Evolutionary conservation across 805 yeast genomes (phyloP).

Genomic region (Schizosaccharomyces octosporus): DNA sequence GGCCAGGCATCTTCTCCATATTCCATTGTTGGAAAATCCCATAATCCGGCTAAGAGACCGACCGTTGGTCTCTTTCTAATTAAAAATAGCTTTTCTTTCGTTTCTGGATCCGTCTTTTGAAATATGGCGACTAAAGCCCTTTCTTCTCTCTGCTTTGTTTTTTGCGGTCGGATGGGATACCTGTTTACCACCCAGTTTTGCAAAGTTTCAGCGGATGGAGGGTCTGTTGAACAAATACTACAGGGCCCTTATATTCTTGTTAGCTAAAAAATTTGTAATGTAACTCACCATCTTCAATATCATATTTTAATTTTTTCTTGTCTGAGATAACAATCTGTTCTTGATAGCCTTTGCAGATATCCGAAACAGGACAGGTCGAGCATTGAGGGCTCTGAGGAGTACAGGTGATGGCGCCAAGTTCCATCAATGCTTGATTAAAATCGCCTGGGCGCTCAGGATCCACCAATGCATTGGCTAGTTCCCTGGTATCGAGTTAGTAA

Average conservation of each 20-base stretch:
- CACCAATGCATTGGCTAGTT: background rate
- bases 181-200: background rate
- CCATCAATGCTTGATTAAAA: slow-evolving; percentile 1
- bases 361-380: background rate
- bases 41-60: slow-evolving; percentile 1
- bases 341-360: background rate
- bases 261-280: background rate
- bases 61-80: background rate
- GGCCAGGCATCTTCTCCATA: background rate
- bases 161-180: background rate
- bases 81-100: background rate
- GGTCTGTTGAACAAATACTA: background rate
- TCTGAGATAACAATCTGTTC: background rate
- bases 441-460: background rate
- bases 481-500: background rate
- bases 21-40: slow-evolving; percentile 1
- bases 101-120: background rate
- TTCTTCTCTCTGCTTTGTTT: background rate
- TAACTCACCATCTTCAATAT: background rate
- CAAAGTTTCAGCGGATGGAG: background rate
- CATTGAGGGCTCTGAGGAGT: background rate
- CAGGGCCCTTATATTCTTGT: background rate
- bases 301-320: background rate
- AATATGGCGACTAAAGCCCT: background rate
- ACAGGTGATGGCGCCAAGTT: slow-evolving; percentile 1